phyloP scores from a whole-genome alignment of 768 basidiomycete species.

The Cyathus striatus region DNA sequence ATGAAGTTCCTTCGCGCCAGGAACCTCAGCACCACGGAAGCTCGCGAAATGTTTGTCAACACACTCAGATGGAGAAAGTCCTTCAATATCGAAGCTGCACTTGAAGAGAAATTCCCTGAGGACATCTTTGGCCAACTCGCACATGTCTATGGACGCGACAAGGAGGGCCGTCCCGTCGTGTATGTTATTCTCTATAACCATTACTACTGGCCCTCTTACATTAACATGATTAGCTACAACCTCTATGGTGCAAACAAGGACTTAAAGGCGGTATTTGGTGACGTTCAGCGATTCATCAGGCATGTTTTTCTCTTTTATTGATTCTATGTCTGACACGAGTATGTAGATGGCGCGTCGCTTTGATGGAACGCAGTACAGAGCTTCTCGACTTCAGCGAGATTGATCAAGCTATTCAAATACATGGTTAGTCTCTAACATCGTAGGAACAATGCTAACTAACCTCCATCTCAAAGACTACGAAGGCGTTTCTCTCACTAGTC shows the following conservation, averaged over 20 bases:
- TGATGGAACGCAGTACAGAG: slow-evolving; percentile 66
- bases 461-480: slow-evolving; percentile 55
- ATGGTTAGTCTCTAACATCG: slow-evolving; percentile 33
- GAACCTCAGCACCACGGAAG: slow-evolving; percentile 47
- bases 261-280: slow-evolving; percentile 67
- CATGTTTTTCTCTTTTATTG: slow-evolving; percentile 16
- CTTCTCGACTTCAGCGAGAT: slow-evolving; percentile 67
- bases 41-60: slow-evolving; percentile 59
- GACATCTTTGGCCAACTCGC: slow-evolving; percentile 64
- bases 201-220: background rate
- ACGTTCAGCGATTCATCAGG: slow-evolving; percentile 74
- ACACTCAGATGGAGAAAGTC: slow-evolving; percentile 70
- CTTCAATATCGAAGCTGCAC: slow-evolving; percentile 54
- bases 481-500: slow-evolving; percentile 59
- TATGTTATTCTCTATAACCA: slow-evolving; percentile 25
- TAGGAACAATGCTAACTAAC: background rate
- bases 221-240: slow-evolving; percentile 52
- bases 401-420: slow-evolving; percentile 71
- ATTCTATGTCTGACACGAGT: slow-evolving; percentile 10
- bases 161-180: slow-evolving; percentile 64
- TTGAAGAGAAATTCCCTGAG: slow-evolving; percentile 57
- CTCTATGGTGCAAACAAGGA: slow-evolving; percentile 70
- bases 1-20: slow-evolving; percentile 82
- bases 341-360: slow-evolving; percentile 69
- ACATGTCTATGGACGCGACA: slow-evolving; percentile 65